Evolutionary conservation across 2,329 filamentous ascomycete genomes (phyloP), one percentile per base, ranked within the genome.

Genomic region (Aspergillus pseudoterreus): DNA sequence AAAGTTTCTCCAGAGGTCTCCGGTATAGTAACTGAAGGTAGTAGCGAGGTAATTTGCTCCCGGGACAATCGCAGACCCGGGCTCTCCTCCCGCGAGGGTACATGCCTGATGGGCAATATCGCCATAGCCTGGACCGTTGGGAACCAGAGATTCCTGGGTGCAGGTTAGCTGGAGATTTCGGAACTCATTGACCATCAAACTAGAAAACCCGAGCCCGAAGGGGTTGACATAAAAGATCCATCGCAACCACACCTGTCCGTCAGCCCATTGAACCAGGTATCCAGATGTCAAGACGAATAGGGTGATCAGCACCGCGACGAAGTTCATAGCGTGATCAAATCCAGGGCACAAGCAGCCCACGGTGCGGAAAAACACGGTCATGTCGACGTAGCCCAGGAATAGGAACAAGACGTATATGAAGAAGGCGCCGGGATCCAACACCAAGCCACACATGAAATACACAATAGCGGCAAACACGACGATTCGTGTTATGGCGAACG

Each of bases 171-270:
- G 78, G 39, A 88, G 76, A 10, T 81, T 73, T 33, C 79, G 78
- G 62, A 96, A 95, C 64, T 96, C 91, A 63, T 95, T 96, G 62
- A 88, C 83, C 88, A 95, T 94, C 71, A 96, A 71, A 2, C 84
- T 77, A 10, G 85, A 81, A 65, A 96, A 95, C 0, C 84, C 82
- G 2, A 94, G 78, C 43, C 88, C 89, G 0, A 92, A 74, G 0
- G 85, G 79, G 54, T 91, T 90, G 68, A 91, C 75, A 75, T 85
- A 92, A 72, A 84, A 89, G 54, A 92, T 84, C 89, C 89, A 94
- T 15, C 86, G 77, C 5, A 92, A 68, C 85, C 88, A 92, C 4
- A 85, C 83, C 60, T 90, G 86, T 60, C 88, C 82, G 2, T 77
- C 82, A 45, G 86, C 81, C 66, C 88, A 91, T 66, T 91, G 89